These are phyloP conservation scores for Dipsacomyces acuminosporus DNA, from an alignment of 371 early-diverging fungal species.

Conservation along the genomic window DNA sequence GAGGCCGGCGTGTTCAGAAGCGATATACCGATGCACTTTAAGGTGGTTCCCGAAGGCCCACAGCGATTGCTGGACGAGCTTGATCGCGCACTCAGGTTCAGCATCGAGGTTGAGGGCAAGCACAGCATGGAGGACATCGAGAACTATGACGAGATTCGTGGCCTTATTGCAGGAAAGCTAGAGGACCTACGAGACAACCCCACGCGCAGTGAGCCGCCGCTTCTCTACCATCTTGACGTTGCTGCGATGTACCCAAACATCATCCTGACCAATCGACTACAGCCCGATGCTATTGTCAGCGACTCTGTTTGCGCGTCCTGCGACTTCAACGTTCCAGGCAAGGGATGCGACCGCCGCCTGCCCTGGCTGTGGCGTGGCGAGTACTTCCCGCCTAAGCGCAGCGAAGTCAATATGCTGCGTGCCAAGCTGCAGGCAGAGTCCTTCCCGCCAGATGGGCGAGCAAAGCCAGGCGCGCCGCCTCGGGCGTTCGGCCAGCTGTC, in stretches of 20 bases:
- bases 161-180: conserved; percentile 57
- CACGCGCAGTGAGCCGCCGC: conserved; percentile 71
- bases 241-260: conserved; percentile 99
- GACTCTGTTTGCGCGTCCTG: conserved; percentile 93
- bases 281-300: conserved; percentile 96
- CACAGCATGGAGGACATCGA: conserved; percentile 60
- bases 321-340: conserved; percentile 86
- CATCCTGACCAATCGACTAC: conserved; percentile 98
- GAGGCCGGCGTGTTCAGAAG: conserved; percentile 98
- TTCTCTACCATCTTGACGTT: conserved; percentile 99
- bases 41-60: conserved; percentile 71
- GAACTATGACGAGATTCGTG: conserved; percentile 72
- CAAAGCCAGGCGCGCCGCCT: conserved; percentile 51
- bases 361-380: conserved; percentile 99
- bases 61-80: conserved; percentile 81
- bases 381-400: conserved; percentile 84
- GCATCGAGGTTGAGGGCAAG: conserved; percentile 78
- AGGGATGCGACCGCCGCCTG: conserved; percentile 93
- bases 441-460: conserved; percentile 57
- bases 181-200: conserved; percentile 69
- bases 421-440: conserved; percentile 79
- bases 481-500: conserved; percentile 69
- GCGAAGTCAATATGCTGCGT: conserved; percentile 90
- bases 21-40: conserved; percentile 91
- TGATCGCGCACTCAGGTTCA: conserved; percentile 88